Conservation (phyloP, 75 land plant genomes). For the Isoetes taiwanensis region DNA sequence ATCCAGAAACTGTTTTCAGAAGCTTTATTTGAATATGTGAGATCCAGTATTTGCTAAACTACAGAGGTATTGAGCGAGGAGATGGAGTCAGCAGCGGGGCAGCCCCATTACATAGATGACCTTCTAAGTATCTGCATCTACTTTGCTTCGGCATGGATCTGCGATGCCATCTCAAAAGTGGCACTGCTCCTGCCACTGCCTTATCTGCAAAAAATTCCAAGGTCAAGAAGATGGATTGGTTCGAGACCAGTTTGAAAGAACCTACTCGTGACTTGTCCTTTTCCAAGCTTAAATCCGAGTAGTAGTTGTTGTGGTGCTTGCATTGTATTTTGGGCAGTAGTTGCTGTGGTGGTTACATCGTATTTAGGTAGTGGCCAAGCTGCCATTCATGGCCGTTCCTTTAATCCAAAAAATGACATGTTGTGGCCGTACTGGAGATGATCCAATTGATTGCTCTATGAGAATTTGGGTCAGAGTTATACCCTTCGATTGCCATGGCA, state of each 20-base stretch:
- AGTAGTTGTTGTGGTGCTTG: constrained; percentile 67
- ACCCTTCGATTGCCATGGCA: too few relatives aligned
- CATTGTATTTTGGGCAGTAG: constrained; percentile 67
- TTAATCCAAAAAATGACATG: constrained; percentile 76
- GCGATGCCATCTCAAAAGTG: constrained; percentile 73
- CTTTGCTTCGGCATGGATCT: constrained; percentile 46
- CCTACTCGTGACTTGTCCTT: constrained; percentile 58
- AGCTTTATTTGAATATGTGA: too few relatives aligned
- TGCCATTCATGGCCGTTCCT: constrained; percentile 55
- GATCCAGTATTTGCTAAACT: too few relatives aligned
- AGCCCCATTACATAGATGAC: constrained; percentile 37
- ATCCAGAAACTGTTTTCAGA: too few relatives aligned
- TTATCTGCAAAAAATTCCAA: constrained; percentile 20
- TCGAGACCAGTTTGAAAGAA: constrained; percentile 71
- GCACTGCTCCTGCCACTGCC: constrained; percentile 8
- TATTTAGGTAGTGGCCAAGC: constrained; percentile 62
- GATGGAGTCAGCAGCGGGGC: constrained; percentile 5
- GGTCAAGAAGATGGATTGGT: constrained; percentile 81
- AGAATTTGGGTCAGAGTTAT: too few relatives aligned
- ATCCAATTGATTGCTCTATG: constrained; percentile 82
- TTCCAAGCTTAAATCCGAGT: constrained; percentile 80
- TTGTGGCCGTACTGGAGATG: constrained; percentile 52
- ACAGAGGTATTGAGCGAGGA: too few relatives aligned
- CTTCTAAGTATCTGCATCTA: constrained; percentile 56
- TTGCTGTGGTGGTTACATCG: constrained; percentile 67